Conservation (phyloP, 306 rosid genomes). For the Hippophae tibetana region DNA sequence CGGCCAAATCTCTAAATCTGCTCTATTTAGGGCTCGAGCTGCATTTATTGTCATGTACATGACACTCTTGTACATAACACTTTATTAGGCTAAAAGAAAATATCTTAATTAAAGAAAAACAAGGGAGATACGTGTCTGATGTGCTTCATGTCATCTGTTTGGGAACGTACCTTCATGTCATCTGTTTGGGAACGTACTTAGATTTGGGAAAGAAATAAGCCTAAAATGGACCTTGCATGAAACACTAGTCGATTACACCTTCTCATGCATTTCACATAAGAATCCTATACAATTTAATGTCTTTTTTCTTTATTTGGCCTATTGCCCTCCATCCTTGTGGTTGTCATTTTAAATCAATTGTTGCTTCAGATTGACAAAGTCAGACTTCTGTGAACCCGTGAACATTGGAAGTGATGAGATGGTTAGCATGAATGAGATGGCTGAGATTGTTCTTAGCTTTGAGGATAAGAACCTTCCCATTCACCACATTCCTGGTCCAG, state of each 20-base stretch:
- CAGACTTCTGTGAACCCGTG: conserved; percentile 93
- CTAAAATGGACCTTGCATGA: not conserved
- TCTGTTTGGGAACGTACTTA: not conserved
- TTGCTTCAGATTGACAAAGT: conserved; percentile 70
- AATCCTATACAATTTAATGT: not conserved
- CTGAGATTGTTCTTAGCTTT: conserved; percentile 88
- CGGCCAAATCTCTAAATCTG: no score
- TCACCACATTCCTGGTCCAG: conserved; percentile 96
- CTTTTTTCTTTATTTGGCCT: not conserved
- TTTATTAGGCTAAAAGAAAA: not conserved
- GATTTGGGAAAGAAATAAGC: not conserved
- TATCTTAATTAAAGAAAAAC: not conserved
- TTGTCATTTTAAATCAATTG: not conserved
- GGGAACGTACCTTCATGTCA: not conserved
- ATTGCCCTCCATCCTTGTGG: conserved; percentile 4
- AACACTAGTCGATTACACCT: not conserved
- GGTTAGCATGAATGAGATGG: conserved; percentile 99
- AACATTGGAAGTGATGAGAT: conserved; percentile 98
- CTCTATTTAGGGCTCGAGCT: no score
- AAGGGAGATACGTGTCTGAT: not conserved
- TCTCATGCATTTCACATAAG: conserved; percentile 3
- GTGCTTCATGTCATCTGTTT: not conserved
- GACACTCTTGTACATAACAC: not conserved
- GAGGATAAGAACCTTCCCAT: conserved; percentile 72
- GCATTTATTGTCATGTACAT: no score